A percentile compares a stretch with the other conserved stretches of the same genome.
Evolutionary conservation across 192 early-diverging fungal species (phyloP).

Genomic region (Rhizoclosmatium sp.): DNA sequence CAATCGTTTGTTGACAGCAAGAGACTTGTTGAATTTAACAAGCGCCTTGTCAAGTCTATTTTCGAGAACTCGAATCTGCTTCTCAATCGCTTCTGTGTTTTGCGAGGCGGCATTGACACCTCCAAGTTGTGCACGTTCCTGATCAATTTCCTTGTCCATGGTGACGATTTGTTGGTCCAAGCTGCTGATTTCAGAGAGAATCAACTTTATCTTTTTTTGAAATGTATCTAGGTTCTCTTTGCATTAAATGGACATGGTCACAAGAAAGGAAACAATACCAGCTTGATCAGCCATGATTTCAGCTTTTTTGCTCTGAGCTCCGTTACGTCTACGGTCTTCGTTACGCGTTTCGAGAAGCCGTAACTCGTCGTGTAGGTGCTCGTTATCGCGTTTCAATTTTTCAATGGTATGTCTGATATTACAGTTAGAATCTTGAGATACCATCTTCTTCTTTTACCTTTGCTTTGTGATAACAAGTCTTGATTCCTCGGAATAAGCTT

Average conservation of each 20-base stretch:
- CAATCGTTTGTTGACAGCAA: constrained; percentile 65
- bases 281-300: constrained; percentile 62
- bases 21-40: constrained; percentile 67
- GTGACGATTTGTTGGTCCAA: constrained; percentile 48
- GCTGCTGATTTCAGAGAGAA: constrained; percentile 45
- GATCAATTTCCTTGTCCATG: constrained; percentile 55
- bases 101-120: constrained; percentile 61
- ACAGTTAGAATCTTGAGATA: constrained; percentile 8
- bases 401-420: constrained; percentile 54
- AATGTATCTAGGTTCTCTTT: constrained; percentile 42
- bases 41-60: constrained; percentile 66
- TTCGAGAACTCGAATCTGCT: constrained; percentile 63
- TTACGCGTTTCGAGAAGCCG: constrained; percentile 55
- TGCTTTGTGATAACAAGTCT: constrained; percentile 62
- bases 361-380: constrained; percentile 59
- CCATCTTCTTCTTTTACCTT: constrained; percentile 40
- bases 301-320: constrained; percentile 58
- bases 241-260: not conserved
- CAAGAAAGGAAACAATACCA: constrained; percentile 36
- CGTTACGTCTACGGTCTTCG: constrained; percentile 53
- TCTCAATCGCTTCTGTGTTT: constrained; percentile 59
- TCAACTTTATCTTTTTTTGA: constrained; percentile 49
- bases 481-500: constrained; percentile 67
- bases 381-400: constrained; percentile 60
- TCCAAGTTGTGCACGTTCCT: constrained; percentile 56